Evolutionary conservation across 1,284 basidiomycete genomes (phyloP), one percentile per base, ranked within the genome.

Genomic region (Clitocybe nebularis): DNA sequence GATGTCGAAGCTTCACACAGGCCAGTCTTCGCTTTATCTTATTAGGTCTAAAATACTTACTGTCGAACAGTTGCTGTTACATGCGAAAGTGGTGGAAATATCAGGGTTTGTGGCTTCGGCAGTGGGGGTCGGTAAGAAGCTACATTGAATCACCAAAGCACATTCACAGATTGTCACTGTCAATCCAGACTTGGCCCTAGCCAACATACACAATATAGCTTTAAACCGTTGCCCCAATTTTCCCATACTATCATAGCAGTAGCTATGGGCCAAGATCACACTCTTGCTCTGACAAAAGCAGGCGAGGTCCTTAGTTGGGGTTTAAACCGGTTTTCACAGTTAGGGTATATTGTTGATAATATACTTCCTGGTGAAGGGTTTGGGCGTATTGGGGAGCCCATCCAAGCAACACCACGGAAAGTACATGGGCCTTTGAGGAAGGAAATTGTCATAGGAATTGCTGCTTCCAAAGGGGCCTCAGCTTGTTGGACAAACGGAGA

Each of bases 281-380:
- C 94, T 0, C 75, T 98, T 14, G 87, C 84, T 0, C 71, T 98
- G 26, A 93, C 92, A 0, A 75, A 71, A 6, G 61, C 74, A 0
- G 94, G 95, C 3, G 88, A 92, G 53, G 79, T 98, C 5, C 79
- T 87, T 36, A 92, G 86, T 4, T 99, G 93, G 85, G 96, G 95
- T 3, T 64, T 90, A 32, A 96, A 95, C 52, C 75, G 89, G 6
- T 94, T 92, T 58, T 72, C 78, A 0, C 91, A 95, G 61, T 72
- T 99, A 0, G 96, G 96, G 5, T 99, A 97, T 56, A 67, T 78
- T 3, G 73, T 97, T 9, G 94, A 98, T 48, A 57, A 61, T 14
- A 43, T 57, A 2, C 47, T 55, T 4, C 48, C 51, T 8, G 58
- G 61, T 19, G 64, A 62, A 24, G 41, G 41, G 2, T 50, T 60